phyloP scores from a whole-genome alignment of 1,284 basidiomycete species.

The Leccinum cinnamomeum region DNA sequence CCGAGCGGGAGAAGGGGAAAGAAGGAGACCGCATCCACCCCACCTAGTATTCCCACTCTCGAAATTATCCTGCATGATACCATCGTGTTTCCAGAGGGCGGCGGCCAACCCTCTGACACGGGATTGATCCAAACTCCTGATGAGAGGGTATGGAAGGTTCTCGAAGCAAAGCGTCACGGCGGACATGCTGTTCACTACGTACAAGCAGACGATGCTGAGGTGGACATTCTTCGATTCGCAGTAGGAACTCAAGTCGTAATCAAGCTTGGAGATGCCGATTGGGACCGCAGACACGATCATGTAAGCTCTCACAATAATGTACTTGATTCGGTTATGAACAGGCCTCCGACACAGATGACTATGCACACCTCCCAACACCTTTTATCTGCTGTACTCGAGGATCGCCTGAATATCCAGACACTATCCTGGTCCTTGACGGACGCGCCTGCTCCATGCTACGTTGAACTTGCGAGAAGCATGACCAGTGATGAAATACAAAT shows the following conservation, averaged over 20 bases:
- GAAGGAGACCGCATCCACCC: conserved; percentile 41
- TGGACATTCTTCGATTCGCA: conserved; percentile 46
- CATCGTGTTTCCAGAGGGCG: conserved; percentile 87
- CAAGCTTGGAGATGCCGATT: conserved; percentile 60
- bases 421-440: conserved; percentile 81
- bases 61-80: conserved; percentile 79
- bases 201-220: conserved; percentile 43
- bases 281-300: conserved; percentile 75
- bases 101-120: conserved; percentile 83
- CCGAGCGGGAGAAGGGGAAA: conserved; percentile 47
- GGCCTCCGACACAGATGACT: conserved; percentile 55
- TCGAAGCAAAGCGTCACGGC: conserved; percentile 69
- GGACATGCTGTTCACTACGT: conserved; percentile 81
- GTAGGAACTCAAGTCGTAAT: conserved; percentile 58
- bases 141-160: conserved; percentile 56
- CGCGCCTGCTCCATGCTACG: conserved; percentile 68
- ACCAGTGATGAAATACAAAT: conserved; percentile 60
- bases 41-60: conserved; percentile 50
- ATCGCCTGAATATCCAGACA: conserved; percentile 66
- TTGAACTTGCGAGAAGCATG: conserved; percentile 75
- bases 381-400: conserved; percentile 80
- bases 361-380: conserved; percentile 85
- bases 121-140: conserved; percentile 55
- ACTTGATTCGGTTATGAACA: conserved; percentile 1
- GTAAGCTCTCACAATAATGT: conserved; percentile 42